Base-by-base conservation (phyloP, 1,284 basidiomycete species). In the Meripilus lineatus region DNA sequence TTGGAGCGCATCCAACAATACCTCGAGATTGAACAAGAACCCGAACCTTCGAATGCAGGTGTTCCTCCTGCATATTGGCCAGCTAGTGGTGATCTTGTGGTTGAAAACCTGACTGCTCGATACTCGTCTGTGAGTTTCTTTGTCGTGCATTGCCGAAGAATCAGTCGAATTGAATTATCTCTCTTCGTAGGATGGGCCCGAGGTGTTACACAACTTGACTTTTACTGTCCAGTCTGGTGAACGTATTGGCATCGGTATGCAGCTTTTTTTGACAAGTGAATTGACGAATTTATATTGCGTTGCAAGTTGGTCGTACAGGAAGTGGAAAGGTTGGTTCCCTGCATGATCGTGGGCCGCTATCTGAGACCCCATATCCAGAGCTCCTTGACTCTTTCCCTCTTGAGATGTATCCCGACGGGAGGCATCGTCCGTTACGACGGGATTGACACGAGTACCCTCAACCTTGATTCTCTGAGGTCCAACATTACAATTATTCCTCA, bases 1-100 rank as follows among this genome's bases (percentile, higher is more conserved):
- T 38, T 59, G 39, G 58, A 59, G 35, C 54, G 58, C 25, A 81
- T 90, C 40, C 74, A 84, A 54, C 75, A 75, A 18, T 90, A 89
- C 57, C 59, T 86, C 40, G 59, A 69, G 14, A 85, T 88, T 43
- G 84, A 86, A 44, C 84, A 88, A 55, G 88, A 90, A 56, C 73
- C 75, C 3, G 64, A 70, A 42, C 58, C 74, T 1, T 70, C 69
- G 0, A 56, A 64, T n/a, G 53, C 59, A 5, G 78, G 79, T 2
- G 39, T 51, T 5, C 86, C 87, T 23, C 84, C 87, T 3, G 87
- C 86, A 0, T 78, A 84, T 46, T 90, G 88, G 87, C 88, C 88
- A 0, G 71, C 81, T 0, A 83, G 79, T 30, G 87, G 87, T 4
- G 69, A 77, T 24, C 65, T 89, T 25, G 62, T 65, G 3, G 81